Percentiles rank a stretch among this genome's conserved stretches.
These are phyloP conservation scores for Aureobasidium sp. DNA, from an alignment of 2,329 filamentous ascomycete genomes.

Conservation along the genomic window DNA sequence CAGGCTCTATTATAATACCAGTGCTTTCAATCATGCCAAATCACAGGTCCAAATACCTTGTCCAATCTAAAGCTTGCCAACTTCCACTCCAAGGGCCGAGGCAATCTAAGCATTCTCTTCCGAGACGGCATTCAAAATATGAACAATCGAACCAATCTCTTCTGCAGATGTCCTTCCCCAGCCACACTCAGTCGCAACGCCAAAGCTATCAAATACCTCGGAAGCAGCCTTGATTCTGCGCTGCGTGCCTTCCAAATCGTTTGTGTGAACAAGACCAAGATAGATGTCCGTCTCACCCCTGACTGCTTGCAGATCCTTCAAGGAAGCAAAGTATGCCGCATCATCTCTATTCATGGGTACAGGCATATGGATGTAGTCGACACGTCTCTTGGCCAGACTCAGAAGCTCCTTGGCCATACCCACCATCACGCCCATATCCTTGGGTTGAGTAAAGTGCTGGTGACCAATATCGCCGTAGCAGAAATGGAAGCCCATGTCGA, in stretches of 20 bases:
- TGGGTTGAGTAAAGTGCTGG: conserved; percentile 36
- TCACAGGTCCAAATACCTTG: no score
- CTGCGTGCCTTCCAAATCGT: conserved; percentile 31
- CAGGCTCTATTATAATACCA: no score
- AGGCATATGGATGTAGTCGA: conserved; percentile 37
- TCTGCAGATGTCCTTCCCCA: conserved; percentile 27
- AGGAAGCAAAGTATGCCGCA: conserved; percentile 30
- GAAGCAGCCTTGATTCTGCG: conserved; percentile 30
- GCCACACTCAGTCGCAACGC: conserved; percentile 36
- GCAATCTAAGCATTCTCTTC: neutral
- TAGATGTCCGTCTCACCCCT: conserved; percentile 28
- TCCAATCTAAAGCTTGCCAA: no score
- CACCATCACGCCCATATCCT: conserved; percentile 27
- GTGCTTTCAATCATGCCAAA: no score
- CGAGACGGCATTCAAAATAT: conserved; percentile 15
- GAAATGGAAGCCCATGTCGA: conserved; percentile 37
- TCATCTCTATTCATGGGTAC: conserved; percentile 33
- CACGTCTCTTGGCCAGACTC: conserved; percentile 19
- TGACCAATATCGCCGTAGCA: conserved; percentile 41
- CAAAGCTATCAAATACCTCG: conserved; percentile 27
- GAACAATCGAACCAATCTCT: conserved; percentile 21
- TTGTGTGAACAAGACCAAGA: conserved; percentile 33
- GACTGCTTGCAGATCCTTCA: conserved; percentile 25
- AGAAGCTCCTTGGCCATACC: conserved; percentile 29
- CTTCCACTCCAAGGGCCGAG: no score